Evolutionary conservation across 2,329 filamentous ascomycete genomes (phyloP).

Genomic region (Venturia carpophila): DNA sequence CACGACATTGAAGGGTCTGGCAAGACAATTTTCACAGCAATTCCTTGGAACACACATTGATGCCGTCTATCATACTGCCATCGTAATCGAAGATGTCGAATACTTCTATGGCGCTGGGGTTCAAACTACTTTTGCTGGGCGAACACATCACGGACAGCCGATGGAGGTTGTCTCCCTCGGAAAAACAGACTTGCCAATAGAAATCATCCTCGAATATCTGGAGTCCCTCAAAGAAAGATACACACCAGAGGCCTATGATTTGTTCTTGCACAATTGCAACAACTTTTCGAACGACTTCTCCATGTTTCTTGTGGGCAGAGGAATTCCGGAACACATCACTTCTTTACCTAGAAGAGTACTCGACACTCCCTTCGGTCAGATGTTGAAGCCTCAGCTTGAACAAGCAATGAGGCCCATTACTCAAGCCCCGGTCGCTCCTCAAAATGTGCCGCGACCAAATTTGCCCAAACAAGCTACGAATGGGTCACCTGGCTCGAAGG

Average conservation of each 20-base stretch:
- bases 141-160: conserved; percentile 78
- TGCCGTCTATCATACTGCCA: conserved; percentile 89
- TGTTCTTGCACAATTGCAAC: conserved; percentile 91
- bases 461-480: conserved; percentile 18
- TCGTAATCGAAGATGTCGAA: conserved; percentile 76
- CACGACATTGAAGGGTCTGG: conserved; percentile 44
- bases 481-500: conserved; percentile 22
- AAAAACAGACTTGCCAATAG: conserved; percentile 66
- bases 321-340: conserved; percentile 79
- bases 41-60: conserved; percentile 64
- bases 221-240: conserved; percentile 77
- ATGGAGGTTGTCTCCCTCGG: conserved; percentile 71
- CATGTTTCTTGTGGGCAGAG: conserved; percentile 79
- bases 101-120: conserved; percentile 88
- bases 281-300: conserved; percentile 92
- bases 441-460: conserved; percentile 22
- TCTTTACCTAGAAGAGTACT: conserved; percentile 80
- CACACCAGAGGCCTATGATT: conserved; percentile 76
- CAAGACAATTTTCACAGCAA: conserved; percentile 48
- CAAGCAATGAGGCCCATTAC: conserved; percentile 54
- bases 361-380: conserved; percentile 77
- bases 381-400: conserved; percentile 72
- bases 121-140: conserved; percentile 69
- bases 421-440: conserved; percentile 45
- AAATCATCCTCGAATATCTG: conserved; percentile 79